phyloP scores from a whole-genome alignment of 2,329 filamentous ascomycete species.

The Stagonosporopsis cucurbitacearum region DNA sequence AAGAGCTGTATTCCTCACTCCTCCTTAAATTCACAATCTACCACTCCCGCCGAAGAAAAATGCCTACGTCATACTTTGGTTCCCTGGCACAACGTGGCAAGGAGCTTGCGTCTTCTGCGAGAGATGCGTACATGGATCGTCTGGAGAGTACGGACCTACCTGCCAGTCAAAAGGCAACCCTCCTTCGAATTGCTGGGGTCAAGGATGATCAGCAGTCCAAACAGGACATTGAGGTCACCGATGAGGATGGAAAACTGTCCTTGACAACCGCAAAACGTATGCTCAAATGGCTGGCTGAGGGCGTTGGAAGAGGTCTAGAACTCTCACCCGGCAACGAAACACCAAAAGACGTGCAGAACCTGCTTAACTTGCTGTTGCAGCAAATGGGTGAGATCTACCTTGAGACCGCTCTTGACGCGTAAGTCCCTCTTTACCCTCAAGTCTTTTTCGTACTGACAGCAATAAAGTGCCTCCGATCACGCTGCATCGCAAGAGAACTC shows the following conservation, averaged over 20 bases:
- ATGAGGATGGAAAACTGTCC: constrained; percentile 84
- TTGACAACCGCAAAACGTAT: constrained; percentile 93
- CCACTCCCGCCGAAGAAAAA: constrained; percentile 86
- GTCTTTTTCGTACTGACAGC: constrained; percentile 17
- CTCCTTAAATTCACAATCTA: constrained; percentile 98
- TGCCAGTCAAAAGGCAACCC: constrained; percentile 85
- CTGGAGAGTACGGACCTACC: constrained; percentile 90
- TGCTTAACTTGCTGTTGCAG: constrained; percentile 81
- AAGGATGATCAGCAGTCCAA: constrained; percentile 76
- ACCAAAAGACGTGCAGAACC: constrained; percentile 87
- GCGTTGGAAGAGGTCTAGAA: constrained; percentile 87
- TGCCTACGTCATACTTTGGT: constrained; percentile 88
- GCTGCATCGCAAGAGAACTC: constrained; percentile 78
- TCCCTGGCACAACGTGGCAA: constrained; percentile 89
- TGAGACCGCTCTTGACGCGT: constrained; percentile 68
- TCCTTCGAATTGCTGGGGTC: constrained; percentile 86
- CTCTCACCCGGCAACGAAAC: constrained; percentile 87
- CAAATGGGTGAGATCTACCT: constrained; percentile 86
- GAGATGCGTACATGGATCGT: constrained; percentile 88
- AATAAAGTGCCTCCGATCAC: constrained; percentile 62
- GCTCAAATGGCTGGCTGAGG: constrained; percentile 96
- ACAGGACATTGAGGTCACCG: constrained; percentile 87
- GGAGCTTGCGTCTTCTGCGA: constrained; percentile 84
- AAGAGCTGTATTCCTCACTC: constrained; percentile 86
- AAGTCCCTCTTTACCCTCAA: constrained; percentile 29